phyloP scores from a whole-genome alignment of 2,329 filamentous ascomycete species.

The Parasarocladium wereldwijsianum region DNA sequence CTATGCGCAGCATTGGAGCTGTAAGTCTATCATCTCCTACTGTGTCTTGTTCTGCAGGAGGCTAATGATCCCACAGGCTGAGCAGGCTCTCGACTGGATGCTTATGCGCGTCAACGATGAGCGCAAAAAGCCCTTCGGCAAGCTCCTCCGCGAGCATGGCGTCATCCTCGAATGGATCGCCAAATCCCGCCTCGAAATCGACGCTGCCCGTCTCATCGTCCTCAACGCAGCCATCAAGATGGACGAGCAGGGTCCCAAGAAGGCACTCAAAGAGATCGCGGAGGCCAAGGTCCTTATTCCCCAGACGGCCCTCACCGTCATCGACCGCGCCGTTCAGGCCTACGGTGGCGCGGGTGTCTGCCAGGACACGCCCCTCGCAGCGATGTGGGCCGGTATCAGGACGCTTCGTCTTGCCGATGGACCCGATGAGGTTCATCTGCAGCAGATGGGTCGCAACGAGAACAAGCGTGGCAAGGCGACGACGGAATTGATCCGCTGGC shows the following conservation, averaged over 20 bases:
- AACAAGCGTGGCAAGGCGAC: constrained; percentile 53
- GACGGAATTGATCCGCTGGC: constrained; percentile 45
- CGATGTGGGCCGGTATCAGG: constrained; percentile 66
- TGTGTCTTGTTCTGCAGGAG: too few species aligned
- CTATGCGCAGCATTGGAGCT: constrained; percentile 87
- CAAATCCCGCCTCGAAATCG: constrained; percentile 83
- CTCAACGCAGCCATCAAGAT: constrained; percentile 93
- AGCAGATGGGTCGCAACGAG: constrained; percentile 70
- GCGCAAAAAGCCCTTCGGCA: constrained; percentile 79
- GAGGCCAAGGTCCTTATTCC: constrained; percentile 91
- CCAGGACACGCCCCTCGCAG: constrained; percentile 85
- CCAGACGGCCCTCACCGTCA: constrained; percentile 65
- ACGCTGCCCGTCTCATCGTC: constrained; percentile 76
- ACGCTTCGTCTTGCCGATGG: constrained; percentile 83
- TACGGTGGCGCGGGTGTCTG: constrained; percentile 84
- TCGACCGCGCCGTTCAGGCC: constrained; percentile 87
- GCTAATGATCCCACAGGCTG: constrained; percentile 36
- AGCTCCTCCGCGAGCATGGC: constrained; percentile 75
- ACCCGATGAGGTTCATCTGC: constrained; percentile 85
- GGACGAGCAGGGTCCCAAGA: constrained; percentile 77
- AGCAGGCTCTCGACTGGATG: constrained; percentile 88
- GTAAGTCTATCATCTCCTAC: constrained; percentile 24
- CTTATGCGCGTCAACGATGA: constrained; percentile 88
- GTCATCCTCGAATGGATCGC: constrained; percentile 94
- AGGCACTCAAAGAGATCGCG: constrained; percentile 82